A percentile compares a stretch with the other conserved stretches of the same genome.
Conservation (phyloP, 83 land plant species). For the Isoetes engelmannii region DNA sequence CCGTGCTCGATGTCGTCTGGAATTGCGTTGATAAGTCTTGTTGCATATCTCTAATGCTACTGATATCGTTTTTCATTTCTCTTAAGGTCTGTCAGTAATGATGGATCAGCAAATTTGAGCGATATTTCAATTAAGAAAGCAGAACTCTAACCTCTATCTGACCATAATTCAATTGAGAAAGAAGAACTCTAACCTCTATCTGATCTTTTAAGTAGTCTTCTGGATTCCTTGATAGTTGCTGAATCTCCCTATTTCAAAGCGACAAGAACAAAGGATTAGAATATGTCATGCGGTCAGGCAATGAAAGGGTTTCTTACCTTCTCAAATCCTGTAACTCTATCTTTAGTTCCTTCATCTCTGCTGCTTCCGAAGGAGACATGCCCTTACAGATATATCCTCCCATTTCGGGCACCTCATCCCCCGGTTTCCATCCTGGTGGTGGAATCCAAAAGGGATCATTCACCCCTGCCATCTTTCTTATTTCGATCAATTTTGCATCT, state of each 20-base stretch:
- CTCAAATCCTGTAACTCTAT: constrained; percentile 27
- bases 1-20: no score
- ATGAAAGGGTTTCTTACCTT: constrained; percentile 16
- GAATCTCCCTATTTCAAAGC: constrained; percentile 5
- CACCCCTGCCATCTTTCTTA: constrained; percentile 59
- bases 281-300: no score
- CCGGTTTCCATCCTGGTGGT: constrained; percentile 70
- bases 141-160: background rate
- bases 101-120: no score
- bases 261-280: background rate
- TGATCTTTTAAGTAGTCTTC: constrained; percentile 1
- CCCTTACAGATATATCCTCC: constrained; percentile 15
- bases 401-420: constrained; percentile 34
- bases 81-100: no score
- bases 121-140: background rate
- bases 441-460: constrained; percentile 74
- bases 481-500: constrained; percentile 41
- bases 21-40: no score
- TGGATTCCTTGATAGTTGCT: background rate
- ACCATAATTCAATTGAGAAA: background rate
- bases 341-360: constrained; percentile 33
- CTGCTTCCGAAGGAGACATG: constrained; percentile 24
- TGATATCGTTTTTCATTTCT: no score
- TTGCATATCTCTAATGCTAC: no score
- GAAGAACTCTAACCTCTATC: background rate